Evolutionary conservation across 305 asterid genomes (phyloP).

Genomic region (Salvia sclarea): DNA sequence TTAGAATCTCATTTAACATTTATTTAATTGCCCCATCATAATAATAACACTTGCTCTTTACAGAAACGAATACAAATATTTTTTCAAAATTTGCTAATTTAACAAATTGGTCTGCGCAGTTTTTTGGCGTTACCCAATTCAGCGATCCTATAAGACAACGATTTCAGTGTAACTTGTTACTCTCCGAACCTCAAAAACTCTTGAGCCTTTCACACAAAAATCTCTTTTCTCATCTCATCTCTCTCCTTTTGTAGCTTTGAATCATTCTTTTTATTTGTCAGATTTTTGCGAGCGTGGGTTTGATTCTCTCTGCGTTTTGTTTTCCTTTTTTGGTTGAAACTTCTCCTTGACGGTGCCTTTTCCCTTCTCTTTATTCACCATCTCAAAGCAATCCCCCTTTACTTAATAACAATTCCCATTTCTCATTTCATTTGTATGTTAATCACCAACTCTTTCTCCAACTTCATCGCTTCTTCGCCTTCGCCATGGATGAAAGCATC

Average conservation of each 20-base stretch:
- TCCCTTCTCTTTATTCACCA: conserved; percentile 3
- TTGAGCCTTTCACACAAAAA: background rate
- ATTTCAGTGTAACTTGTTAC: conserved; percentile 40
- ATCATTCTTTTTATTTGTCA: conserved; percentile 51
- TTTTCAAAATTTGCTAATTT: background rate
- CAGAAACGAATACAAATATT: conserved; percentile 2
- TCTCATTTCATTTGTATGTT: conserved; percentile 15
- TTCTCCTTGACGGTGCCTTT: conserved; percentile 35
- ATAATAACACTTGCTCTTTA: background rate
- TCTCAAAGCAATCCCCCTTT: conserved; percentile 41
- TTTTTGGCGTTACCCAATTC: conserved; percentile 39
- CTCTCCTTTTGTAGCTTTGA: conserved; percentile 14
- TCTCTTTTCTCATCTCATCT: background rate
- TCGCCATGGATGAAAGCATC: conserved; percentile 41
- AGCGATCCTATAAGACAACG: conserved; percentile 62
- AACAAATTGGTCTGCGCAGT: conserved; percentile 20
- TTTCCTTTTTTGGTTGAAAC: conserved; percentile 23
- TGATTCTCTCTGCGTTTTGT: conserved; percentile 27
- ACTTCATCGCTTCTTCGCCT: too few relatives aligned
- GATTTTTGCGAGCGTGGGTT: conserved; percentile 34
- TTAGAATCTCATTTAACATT: conserved; percentile 28
- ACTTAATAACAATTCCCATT: background rate
- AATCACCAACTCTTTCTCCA: conserved; percentile 2
- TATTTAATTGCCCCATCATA: background rate
- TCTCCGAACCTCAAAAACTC: conserved; percentile 34